These are phyloP conservation scores for Aspergillus quadrilineatus DNA, from an alignment of 2,329 filamentous ascomycete species.

Conservation along the genomic window DNA sequence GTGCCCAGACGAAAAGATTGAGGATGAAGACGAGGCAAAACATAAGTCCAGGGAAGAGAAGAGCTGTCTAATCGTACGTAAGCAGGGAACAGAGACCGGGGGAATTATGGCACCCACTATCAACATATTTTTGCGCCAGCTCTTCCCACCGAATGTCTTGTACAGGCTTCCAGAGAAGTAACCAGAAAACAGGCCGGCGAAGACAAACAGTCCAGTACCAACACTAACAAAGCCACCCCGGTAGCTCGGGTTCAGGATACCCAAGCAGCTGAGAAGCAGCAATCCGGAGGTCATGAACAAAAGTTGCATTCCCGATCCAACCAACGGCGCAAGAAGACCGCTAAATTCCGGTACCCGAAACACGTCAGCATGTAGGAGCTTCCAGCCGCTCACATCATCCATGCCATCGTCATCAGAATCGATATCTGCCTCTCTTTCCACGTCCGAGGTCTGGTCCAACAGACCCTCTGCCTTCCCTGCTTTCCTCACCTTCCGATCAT, in stretches of 20 bases:
- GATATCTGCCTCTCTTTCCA: slow-evolving; percentile 54
- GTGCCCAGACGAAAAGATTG: slow-evolving; percentile 87
- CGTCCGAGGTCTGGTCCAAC: slow-evolving; percentile 59
- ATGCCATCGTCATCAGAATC: slow-evolving; percentile 69
- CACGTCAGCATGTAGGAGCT: slow-evolving; percentile 82
- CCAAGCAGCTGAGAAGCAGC: slow-evolving; percentile 69
- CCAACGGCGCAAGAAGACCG: slow-evolving; percentile 71
- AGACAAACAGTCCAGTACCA: slow-evolving; percentile 76
- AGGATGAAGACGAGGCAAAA: slow-evolving; percentile 75
- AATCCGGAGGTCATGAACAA: slow-evolving; percentile 77
- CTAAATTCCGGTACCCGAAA: slow-evolving; percentile 73
- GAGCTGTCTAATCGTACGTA: slow-evolving; percentile 56
- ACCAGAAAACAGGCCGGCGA: slow-evolving; percentile 79
- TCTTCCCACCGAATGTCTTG: slow-evolving; percentile 74
- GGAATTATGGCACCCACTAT: slow-evolving; percentile 44
- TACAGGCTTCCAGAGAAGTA: slow-evolving; percentile 84
- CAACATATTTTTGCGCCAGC: slow-evolving; percentile 73
- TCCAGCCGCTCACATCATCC: slow-evolving; percentile 85
- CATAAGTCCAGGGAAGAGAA: slow-evolving; percentile 74
- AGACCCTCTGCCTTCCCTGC: slow-evolving; percentile 59
- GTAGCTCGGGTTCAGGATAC: slow-evolving; percentile 80
- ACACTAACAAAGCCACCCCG: slow-evolving; percentile 87
- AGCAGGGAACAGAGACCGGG: not conserved
- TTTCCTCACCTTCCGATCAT: slow-evolving; percentile 64
- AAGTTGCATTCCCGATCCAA: slow-evolving; percentile 84